Evolutionary conservation across 129 eudicot species (phyloP).

Genomic region (Heracleum sosnowskyi): DNA sequence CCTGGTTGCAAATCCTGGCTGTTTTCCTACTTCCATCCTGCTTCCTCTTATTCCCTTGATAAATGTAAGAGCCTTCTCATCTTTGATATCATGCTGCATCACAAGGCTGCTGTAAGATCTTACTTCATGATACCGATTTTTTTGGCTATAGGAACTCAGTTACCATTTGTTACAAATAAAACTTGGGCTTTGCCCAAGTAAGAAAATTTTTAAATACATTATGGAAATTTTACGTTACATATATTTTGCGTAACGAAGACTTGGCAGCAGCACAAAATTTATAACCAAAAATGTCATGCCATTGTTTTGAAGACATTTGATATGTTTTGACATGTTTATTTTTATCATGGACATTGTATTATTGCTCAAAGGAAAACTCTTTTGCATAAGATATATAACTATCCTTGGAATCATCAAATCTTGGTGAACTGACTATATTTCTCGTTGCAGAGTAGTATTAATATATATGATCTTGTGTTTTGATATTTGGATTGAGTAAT

Average conservation of each 20-base stretch:
- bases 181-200: neutral
- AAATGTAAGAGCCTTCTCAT: slow-evolving; percentile 35
- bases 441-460: neutral
- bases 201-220: neutral
- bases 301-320: neutral
- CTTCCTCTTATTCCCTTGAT: slow-evolving; percentile 91
- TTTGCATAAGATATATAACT: neutral
- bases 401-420: neutral
- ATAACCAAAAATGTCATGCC: neutral
- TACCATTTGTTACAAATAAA: neutral
- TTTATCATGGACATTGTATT: neutral
- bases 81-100: neutral
- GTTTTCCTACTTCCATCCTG: slow-evolving; percentile 89
- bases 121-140: neutral
- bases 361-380: neutral
- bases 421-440: neutral
- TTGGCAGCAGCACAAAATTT: neutral
- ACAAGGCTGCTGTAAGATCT: neutral
- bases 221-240: neutral
- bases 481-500: neutral
- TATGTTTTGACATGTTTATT: neutral
- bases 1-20: slow-evolving; percentile 96
- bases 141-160: neutral
- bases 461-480: neutral
- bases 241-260: neutral